Evolutionary conservation across 164 flowering plant genomes (phyloP).

Genomic region (Nymphaea colorata): DNA sequence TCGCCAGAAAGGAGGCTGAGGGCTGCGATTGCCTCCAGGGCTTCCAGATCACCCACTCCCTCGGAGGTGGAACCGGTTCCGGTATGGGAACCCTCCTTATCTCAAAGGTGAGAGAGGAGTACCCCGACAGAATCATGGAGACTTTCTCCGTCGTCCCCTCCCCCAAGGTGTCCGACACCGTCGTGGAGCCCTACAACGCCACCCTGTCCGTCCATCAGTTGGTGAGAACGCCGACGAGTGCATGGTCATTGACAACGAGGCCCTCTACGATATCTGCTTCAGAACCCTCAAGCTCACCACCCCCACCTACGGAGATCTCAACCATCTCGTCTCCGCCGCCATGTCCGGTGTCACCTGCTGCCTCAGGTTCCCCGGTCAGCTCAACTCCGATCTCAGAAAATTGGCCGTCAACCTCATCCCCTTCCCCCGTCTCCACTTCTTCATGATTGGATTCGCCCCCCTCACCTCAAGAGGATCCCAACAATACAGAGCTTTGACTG

Average conservation of each 20-base stretch:
- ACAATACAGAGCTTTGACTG: conserved; percentile 48
- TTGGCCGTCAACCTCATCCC: conserved; percentile 71
- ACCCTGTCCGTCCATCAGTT: conserved; percentile 60
- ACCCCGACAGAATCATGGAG: conserved; percentile 63
- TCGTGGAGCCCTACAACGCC: conserved; percentile 67
- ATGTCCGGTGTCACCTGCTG: conserved; percentile 81
- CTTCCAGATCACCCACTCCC: too few species aligned
- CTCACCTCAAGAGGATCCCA: conserved; percentile 67
- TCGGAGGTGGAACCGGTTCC: too few species aligned
- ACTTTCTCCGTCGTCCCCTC: conserved; percentile 67
- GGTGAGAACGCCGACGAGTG: conserved; percentile 71
- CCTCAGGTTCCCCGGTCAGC: conserved; percentile 60
- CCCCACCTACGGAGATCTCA: conserved; percentile 60
- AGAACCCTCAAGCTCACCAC: conserved; percentile 53
- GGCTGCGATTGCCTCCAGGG: too few species aligned
- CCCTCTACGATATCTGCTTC: conserved; percentile 58
- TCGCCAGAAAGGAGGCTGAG: too few species aligned
- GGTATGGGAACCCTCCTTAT: too few species aligned
- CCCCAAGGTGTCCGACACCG: conserved; percentile 65
- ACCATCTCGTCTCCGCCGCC: conserved; percentile 63
- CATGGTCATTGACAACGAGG: conserved; percentile 74
- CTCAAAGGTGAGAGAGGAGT: too few species aligned
- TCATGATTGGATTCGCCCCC: conserved; percentile 75
- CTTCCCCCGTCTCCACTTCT: conserved; percentile 71
- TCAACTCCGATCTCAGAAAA: conserved; percentile 62